phyloP scores from a whole-genome alignment of 2,329 filamentous ascomycete species.

The Xylaria sp. region DNA sequence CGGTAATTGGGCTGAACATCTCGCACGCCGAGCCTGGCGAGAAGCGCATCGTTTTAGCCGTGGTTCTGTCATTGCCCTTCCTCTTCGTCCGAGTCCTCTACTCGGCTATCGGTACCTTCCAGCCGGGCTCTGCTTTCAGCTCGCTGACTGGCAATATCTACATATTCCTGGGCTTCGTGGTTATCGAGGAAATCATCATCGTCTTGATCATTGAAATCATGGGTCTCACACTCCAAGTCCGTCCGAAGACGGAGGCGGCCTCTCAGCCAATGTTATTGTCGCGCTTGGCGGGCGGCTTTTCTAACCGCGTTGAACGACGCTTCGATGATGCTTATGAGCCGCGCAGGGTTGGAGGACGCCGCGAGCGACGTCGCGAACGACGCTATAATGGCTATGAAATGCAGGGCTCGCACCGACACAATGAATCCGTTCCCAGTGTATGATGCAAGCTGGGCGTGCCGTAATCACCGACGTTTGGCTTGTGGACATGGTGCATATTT shows the following conservation, averaged over 20 bases:
- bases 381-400: slow-evolving; percentile 22
- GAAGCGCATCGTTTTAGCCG: slow-evolving; percentile 56
- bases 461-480: background rate
- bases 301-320: background rate
- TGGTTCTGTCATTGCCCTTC: slow-evolving; percentile 58
- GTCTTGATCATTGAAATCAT: slow-evolving; percentile 55
- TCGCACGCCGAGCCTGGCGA: slow-evolving; percentile 55
- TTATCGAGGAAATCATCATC: slow-evolving; percentile 62
- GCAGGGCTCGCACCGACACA: background rate
- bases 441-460: background rate
- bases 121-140: slow-evolving; percentile 55
- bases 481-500: background rate
- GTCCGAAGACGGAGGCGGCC: slow-evolving; percentile 26
- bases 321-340: slow-evolving; percentile 5
- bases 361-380: background rate
- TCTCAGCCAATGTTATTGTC: background rate
- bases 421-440: background rate
- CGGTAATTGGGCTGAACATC: slow-evolving; percentile 47
- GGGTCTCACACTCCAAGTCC: slow-evolving; percentile 53
- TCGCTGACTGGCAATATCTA: slow-evolving; percentile 53
- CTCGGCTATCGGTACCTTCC: slow-evolving; percentile 56
- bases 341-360: background rate
- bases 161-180: slow-evolving; percentile 57
- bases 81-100: slow-evolving; percentile 62
- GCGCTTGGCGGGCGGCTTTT: background rate